These are phyloP conservation scores for Didymella arachidicola DNA, from an alignment of 2,329 filamentous ascomycete genomes.

Conservation along the genomic window DNA sequence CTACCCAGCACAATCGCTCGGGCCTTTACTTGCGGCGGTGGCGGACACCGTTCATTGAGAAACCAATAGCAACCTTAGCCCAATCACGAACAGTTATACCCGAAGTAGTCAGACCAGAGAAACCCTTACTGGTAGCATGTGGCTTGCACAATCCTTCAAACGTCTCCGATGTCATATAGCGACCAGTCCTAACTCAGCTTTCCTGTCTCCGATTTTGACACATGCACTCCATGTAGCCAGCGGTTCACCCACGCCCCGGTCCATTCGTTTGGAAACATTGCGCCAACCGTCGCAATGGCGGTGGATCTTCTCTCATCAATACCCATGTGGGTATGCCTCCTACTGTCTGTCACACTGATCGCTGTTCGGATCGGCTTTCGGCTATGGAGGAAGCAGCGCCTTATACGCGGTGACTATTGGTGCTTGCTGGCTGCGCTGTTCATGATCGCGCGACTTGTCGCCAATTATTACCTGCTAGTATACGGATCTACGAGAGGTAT, in stretches of 20 bases:
- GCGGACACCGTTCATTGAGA: constrained; percentile 10
- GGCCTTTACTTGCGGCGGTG: constrained; percentile 10
- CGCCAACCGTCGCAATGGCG: constrained; percentile 14
- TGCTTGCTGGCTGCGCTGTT: constrained; percentile 24
- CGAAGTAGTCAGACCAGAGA: neutral
- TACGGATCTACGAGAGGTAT: constrained; percentile 31
- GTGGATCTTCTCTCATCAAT: constrained; percentile 17
- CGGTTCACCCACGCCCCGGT: constrained; percentile 1
- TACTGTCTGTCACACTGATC: constrained; percentile 26
- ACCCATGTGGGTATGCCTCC: constrained; percentile 27
- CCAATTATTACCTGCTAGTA: constrained; percentile 24
- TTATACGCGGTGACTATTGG: constrained; percentile 30
- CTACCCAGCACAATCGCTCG: constrained; percentile 3
- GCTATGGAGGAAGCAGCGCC: constrained; percentile 21
- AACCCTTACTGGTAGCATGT: constrained; percentile 6
- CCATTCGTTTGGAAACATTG: constrained; percentile 9
- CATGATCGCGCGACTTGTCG: constrained; percentile 22
- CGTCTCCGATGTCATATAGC: constrained; percentile 15
- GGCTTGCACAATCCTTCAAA: constrained; percentile 13
- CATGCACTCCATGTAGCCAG: constrained; percentile 19
- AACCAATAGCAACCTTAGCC: neutral
- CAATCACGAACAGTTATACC: constrained; percentile 5
- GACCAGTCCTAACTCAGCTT: constrained; percentile 1
- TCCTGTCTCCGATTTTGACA: constrained; percentile 8
- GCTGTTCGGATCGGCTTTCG: constrained; percentile 22